Evolutionary conservation across 2,329 filamentous ascomycete genomes (phyloP).

Genomic region (Lecanicillium sp.): DNA sequence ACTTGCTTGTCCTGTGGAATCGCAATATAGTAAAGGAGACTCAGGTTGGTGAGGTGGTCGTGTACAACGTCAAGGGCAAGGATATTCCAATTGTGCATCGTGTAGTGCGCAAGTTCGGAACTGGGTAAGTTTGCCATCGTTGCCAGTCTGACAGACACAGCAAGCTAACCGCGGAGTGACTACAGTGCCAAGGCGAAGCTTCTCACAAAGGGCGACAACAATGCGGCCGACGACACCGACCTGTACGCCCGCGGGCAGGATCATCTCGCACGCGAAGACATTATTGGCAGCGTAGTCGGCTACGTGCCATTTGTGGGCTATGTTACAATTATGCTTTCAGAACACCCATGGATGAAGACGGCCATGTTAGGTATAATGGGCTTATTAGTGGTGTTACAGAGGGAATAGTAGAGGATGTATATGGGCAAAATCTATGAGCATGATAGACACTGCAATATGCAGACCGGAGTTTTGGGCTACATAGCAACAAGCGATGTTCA

Average conservation of each 20-base stretch:
- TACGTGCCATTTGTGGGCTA: constrained; percentile 96
- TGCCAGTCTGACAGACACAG: neutral
- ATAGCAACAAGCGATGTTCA: too few relatives aligned
- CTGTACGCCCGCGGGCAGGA: constrained; percentile 76
- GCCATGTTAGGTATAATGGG: constrained; percentile 94
- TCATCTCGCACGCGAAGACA: constrained; percentile 78
- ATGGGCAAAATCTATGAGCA: too few relatives aligned
- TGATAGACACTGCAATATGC: too few relatives aligned
- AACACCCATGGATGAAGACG: constrained; percentile 95
- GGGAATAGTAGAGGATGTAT: constrained; percentile 50
- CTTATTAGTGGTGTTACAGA: constrained; percentile 80
- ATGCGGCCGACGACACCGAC: constrained; percentile 85
- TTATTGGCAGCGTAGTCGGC: constrained; percentile 84
- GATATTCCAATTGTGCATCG: constrained; percentile 97
- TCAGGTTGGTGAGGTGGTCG: constrained; percentile 49
- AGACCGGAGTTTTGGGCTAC: too few relatives aligned
- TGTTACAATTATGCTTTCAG: constrained; percentile 89
- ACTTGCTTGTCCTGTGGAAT: constrained; percentile 72
- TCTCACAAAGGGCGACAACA: constrained; percentile 97
- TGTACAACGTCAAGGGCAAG: constrained; percentile 79
- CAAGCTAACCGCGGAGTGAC: constrained; percentile 5
- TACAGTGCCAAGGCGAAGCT: constrained; percentile 54
- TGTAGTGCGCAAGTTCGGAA: constrained; percentile 66
- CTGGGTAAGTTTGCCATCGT: constrained; percentile 38
- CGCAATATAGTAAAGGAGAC: constrained; percentile 50